A percentile compares a stretch with the other conserved stretches of the same genome.
phyloP scores from a whole-genome alignment of 2,329 filamentous ascomycete genomes.

The Claviceps capensis region DNA sequence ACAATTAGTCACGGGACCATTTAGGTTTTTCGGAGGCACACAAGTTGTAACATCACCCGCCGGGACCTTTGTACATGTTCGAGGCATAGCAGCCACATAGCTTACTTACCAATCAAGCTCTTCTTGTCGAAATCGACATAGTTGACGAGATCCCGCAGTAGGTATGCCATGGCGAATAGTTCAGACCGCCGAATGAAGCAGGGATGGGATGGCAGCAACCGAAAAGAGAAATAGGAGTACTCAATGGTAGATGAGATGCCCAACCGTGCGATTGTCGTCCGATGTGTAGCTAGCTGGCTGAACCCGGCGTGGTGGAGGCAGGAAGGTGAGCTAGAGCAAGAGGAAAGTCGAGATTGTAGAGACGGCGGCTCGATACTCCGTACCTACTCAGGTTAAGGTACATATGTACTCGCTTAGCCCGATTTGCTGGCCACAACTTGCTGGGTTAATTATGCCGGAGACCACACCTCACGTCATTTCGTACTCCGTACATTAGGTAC shows the following conservation, averaged over 20 bases:
- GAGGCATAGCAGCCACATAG: neutral
- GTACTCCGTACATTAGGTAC: too few relatives aligned
- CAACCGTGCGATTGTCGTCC: neutral
- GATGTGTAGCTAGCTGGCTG: neutral
- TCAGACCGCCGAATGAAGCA: neutral
- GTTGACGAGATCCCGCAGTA: constrained; percentile 36
- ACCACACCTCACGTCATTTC: too few relatives aligned
- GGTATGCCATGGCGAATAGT: constrained; percentile 23
- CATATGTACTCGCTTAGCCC: too few relatives aligned
- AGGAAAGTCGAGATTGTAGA: too few relatives aligned
- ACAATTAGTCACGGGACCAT: constrained; percentile 2
- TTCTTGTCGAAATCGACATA: constrained; percentile 55
- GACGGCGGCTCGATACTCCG: too few relatives aligned
- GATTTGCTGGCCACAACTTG: too few relatives aligned
- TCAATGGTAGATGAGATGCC: neutral
- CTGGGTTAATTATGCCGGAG: too few relatives aligned
- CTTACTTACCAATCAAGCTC: constrained; percentile 48
- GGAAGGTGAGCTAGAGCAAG: too few relatives aligned
- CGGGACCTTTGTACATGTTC: neutral
- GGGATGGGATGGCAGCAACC: neutral
- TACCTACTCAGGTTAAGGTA: too few relatives aligned
- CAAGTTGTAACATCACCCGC: neutral
- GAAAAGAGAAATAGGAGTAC: neutral
- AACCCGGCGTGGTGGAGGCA: too few relatives aligned
- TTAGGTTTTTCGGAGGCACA: neutral